Evolutionary conservation across 2,329 filamentous ascomycete genomes (phyloP).

Genomic region (Lachnellula suecica): DNA sequence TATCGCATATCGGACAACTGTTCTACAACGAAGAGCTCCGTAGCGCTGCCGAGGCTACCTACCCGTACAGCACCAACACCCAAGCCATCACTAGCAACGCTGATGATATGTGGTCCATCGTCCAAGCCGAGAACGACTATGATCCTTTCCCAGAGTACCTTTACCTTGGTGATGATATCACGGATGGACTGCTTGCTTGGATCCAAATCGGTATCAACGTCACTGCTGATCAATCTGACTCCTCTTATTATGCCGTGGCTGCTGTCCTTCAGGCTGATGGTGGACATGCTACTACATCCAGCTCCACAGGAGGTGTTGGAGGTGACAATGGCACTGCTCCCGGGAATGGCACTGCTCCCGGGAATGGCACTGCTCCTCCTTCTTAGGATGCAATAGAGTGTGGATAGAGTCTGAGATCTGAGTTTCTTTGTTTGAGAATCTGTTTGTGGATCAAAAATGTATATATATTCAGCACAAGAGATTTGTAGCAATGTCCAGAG

Average conservation of each 20-base stretch:
- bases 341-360: slow-evolving; percentile 8
- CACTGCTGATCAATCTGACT: slow-evolving; percentile 26
- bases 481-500: neutral
- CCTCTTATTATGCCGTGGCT: slow-evolving; percentile 16
- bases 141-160: slow-evolving; percentile 55
- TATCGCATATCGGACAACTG: slow-evolving; percentile 56
- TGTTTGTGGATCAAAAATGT: neutral
- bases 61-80: slow-evolving; percentile 44
- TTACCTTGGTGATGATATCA: slow-evolving; percentile 46
- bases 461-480: neutral
- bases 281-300: slow-evolving; percentile 8
- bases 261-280: slow-evolving; percentile 17
- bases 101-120: slow-evolving; percentile 43
- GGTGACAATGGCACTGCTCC: neutral
- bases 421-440: neutral
- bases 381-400: neutral
- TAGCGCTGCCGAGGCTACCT: slow-evolving; percentile 41
- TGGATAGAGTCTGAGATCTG: neutral
- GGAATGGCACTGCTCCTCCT: neutral
- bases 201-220: slow-evolving; percentile 45
- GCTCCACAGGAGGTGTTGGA: neutral
- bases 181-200: slow-evolving; percentile 49
- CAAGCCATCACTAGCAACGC: slow-evolving; percentile 46
- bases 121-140: slow-evolving; percentile 44
- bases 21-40: slow-evolving; percentile 59